phyloP scores from a whole-genome alignment of 179 eudicot genomes.

The Corrigiola litoralis region DNA sequence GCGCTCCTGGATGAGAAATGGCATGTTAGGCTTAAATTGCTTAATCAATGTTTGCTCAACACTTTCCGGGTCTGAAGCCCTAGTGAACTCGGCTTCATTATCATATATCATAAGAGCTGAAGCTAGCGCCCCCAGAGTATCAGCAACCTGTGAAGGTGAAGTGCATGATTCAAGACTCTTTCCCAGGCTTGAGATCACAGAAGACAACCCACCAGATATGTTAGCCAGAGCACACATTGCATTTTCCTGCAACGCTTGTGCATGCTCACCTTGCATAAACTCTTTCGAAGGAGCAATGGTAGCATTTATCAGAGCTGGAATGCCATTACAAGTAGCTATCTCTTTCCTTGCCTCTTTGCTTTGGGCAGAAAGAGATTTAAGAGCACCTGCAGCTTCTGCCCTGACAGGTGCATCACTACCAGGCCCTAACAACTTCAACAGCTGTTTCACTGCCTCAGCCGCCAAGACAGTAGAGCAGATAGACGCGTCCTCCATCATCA shows the following conservation, averaged over 20 bases:
- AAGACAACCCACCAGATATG: conserved; percentile 96
- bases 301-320: conserved; percentile 90
- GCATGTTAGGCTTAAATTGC: conserved; percentile 70
- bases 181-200: conserved; percentile 93
- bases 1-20: conserved; percentile 87
- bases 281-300: conserved; percentile 99
- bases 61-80: conserved; percentile 67
- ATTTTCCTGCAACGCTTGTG: conserved; percentile 96
- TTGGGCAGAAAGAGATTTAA: conserved; percentile 94
- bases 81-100: conserved; percentile 63
- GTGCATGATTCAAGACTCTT: conserved; percentile 92
- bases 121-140: conserved; percentile 96
- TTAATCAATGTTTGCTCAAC: conserved; percentile 80
- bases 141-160: conserved; percentile 88
- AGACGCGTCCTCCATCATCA: conserved; percentile 94
- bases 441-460: conserved; percentile 78
- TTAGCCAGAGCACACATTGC: conserved; percentile 99
- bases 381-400: conserved; percentile 95
- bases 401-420: conserved; percentile 86
- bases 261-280: conserved; percentile 94
- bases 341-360: conserved; percentile 83
- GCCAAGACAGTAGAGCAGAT: conserved; percentile 65
- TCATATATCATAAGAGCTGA: conserved; percentile 97
- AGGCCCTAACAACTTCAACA: conserved; percentile 81
- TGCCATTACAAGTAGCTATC: conserved; percentile 74